Evolutionary conservation across 179 eudicot species (phyloP).

Genomic region (Beta macrorhiza): DNA sequence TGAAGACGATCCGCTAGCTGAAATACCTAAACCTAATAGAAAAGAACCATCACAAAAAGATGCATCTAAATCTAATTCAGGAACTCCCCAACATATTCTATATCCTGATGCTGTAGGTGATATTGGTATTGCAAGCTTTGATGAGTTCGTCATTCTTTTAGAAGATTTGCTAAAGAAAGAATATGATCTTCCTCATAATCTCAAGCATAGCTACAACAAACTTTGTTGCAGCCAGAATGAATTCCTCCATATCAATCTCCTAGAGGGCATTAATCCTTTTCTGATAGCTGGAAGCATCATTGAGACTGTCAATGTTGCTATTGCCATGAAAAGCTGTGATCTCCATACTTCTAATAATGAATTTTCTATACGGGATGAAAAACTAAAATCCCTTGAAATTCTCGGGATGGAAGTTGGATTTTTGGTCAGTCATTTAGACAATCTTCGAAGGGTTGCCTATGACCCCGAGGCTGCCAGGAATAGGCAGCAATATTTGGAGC

Average conservation of each 20-base stretch:
- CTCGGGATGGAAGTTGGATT: conserved; percentile 61
- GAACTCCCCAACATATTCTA: no score
- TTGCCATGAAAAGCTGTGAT: conserved; percentile 40
- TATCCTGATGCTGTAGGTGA: background rate
- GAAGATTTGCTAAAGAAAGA: conserved; percentile 50
- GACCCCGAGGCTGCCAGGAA: conserved; percentile 38
- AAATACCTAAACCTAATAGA: no score
- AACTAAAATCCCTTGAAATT: conserved; percentile 46
- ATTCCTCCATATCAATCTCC: conserved; percentile 46
- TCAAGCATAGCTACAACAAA: conserved; percentile 43
- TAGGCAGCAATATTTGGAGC: conserved; percentile 34
- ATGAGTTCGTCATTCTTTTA: conserved; percentile 44
- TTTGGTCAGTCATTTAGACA: conserved; percentile 34
- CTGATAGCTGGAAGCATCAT: conserved; percentile 51
- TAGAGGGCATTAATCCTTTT: conserved; percentile 37
- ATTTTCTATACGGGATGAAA: conserved; percentile 43
- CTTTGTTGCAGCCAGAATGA: conserved; percentile 51
- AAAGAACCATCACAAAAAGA: no score
- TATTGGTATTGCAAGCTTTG: conserved; percentile 28
- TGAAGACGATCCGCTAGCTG: background rate
- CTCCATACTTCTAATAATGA: conserved; percentile 37
- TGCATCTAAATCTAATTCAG: no score
- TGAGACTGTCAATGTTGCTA: conserved; percentile 45
- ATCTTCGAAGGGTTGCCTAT: conserved; percentile 35
- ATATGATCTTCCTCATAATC: conserved; percentile 44